A percentile compares a stretch with the other conserved stretches of the same genome.
These are phyloP conservation scores for Microglena sp. DNA, from an alignment of 139 green algal species.

Conservation along the genomic window DNA sequence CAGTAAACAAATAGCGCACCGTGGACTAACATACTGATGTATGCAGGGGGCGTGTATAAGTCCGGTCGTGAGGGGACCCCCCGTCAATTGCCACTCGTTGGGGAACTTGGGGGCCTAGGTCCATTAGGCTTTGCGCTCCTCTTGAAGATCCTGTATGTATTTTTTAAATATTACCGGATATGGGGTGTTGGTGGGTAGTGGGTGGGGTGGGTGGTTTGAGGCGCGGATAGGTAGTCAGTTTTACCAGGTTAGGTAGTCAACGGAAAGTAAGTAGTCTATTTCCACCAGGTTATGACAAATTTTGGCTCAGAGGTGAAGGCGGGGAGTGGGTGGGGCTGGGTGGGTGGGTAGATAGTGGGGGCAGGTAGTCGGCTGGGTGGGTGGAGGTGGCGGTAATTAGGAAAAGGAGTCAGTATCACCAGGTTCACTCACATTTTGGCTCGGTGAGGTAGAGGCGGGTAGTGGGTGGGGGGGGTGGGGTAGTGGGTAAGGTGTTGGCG, in stretches of 20 bases:
- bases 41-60: constrained; percentile 87
- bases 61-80: constrained; percentile 73
- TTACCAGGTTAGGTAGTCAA: background rate
- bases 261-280: background rate
- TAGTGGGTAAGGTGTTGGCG: no score
- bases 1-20: no score
- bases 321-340: background rate
- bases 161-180: background rate
- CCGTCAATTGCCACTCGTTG: constrained; percentile 58
- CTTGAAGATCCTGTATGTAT: constrained; percentile 56
- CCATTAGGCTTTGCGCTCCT: constrained; percentile 69
- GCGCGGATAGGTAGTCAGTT: background rate
- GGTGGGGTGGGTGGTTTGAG: background rate
- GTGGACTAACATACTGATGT: constrained; percentile 84
- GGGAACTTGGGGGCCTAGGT: constrained; percentile 71
- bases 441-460: no score
- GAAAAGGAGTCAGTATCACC: no score
- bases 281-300: background rate
- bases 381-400: no score
- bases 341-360: no score
- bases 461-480: no score
- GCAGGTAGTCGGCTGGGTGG: no score
- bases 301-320: background rate
- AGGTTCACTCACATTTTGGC: no score
- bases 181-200: background rate